Percentiles rank a stretch among this genome's conserved stretches.
phyloP scores from a whole-genome alignment of 2,329 filamentous ascomycete genomes.

The Aspergillus hiratsukae region DNA sequence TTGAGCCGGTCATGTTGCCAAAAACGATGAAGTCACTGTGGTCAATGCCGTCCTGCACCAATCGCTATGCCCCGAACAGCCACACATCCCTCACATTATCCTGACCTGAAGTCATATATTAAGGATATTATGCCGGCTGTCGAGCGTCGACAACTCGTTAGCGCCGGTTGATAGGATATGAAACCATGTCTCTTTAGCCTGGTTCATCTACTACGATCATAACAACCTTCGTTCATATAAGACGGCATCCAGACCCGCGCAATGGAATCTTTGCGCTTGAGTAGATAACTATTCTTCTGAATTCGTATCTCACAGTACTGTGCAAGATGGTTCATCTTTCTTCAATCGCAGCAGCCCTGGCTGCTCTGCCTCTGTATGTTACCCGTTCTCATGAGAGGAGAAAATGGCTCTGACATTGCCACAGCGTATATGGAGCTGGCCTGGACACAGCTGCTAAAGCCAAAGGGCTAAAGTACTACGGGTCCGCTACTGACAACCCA shows the following conservation, averaged over 20 bases:
- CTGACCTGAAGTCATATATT: not conserved
- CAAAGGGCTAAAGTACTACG: conserved; percentile 53
- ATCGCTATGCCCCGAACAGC: not conserved
- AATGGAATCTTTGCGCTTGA: not conserved
- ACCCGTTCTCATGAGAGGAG: not conserved
- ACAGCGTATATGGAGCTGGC: conserved; percentile 19
- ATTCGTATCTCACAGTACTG: not conserved
- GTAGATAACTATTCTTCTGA: not conserved
- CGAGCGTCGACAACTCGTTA: not conserved
- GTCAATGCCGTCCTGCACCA: not conserved
- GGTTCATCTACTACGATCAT: not conserved
- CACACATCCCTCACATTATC: not conserved
- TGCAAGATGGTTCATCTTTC: conserved; percentile 1
- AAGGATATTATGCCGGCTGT: not conserved
- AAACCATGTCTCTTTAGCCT: not conserved
- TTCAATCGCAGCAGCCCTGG: not conserved
- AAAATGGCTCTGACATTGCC: not conserved
- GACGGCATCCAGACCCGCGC: not conserved
- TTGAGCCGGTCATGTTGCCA: not conserved
- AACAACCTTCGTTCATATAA: not conserved
- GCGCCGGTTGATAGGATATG: not conserved
- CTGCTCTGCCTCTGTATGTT: conserved; percentile 20
- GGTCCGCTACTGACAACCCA: conserved; percentile 56
- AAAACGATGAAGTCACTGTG: not conserved
- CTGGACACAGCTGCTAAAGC: conserved; percentile 43